phyloP scores from a whole-genome alignment of 2,329 filamentous ascomycete species.

The Gnomoniopsis sp. region DNA sequence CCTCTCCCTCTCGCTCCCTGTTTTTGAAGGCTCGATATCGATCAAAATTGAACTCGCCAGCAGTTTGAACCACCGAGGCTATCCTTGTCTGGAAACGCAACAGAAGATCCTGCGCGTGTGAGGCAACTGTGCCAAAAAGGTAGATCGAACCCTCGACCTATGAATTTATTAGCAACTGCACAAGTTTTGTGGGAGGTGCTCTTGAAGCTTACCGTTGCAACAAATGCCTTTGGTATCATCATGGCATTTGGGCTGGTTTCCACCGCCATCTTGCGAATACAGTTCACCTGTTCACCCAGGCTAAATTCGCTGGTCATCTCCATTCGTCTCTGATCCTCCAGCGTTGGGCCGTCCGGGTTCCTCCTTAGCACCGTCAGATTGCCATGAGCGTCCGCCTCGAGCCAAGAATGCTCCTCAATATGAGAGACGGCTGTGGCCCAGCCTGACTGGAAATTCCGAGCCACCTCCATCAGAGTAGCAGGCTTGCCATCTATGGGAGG shows the following conservation, averaged over 20 bases:
- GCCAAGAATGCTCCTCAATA: conserved; percentile 69
- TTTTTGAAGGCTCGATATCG: conserved; percentile 81
- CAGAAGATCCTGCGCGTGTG: conserved; percentile 71
- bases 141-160: conserved; percentile 90
- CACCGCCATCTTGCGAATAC: conserved; percentile 72
- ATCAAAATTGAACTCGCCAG: conserved; percentile 73
- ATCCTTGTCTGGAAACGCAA: conserved; percentile 76
- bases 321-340: conserved; percentile 68
- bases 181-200: neutral
- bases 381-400: conserved; percentile 82
- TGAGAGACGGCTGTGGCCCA: conserved; percentile 80
- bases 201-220: conserved; percentile 70
- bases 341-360: conserved; percentile 68
- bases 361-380: conserved; percentile 79
- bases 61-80: conserved; percentile 60
- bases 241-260: conserved; percentile 60
- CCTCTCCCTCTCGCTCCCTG: conserved; percentile 64
- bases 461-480: conserved; percentile 67
- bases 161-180: conserved; percentile 18
- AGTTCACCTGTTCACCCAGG: conserved; percentile 90
- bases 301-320: conserved; percentile 77
- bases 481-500: conserved; percentile 53
- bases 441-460: conserved; percentile 74
- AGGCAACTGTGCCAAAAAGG: conserved; percentile 76
- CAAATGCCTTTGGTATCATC: conserved; percentile 78